Evolutionary conservation across 2,329 filamentous ascomycete genomes (phyloP), one percentile per base, ranked within the genome.

Genomic region (Alternaria brassicicola): DNA sequence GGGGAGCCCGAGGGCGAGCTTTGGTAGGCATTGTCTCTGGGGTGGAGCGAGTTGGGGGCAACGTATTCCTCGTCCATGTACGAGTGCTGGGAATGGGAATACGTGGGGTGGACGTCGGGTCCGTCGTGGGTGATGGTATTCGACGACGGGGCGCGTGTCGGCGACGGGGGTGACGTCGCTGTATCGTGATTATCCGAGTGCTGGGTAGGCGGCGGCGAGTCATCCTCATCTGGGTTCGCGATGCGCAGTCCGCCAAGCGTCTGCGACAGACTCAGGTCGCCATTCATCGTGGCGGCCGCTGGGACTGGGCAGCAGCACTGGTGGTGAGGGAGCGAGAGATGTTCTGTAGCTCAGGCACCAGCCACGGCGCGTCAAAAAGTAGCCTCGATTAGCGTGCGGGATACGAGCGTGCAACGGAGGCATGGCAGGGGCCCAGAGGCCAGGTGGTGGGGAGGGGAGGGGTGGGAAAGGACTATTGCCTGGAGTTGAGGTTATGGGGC

Each of bases 181-280:
- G 21, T 2, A 9, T 23, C 35, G 48, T 23, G 25, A 12, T n/a
- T n/a, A n/a, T n/a, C n/a, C n/a, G n/a, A n/a, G 39, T 23, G 46
- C 23, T 57, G 59, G n/a, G 69, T 66, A 58, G 69, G 69, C 61
- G 68, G 68, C 54, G 68, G 69, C 52, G 70, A 68, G 61, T 82
- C 81, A 61, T 86, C 84, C 80, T 95, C 88, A 81, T 97, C 93
- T 54, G 94, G 94, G 78, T 98, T 99, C 71, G 95, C 94, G 78
- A 99, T 98, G 78, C 94, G 92, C 79, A 99, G 84, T 72, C 94
- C 94, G 74, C 95, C 95, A 73, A 98, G 85, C 74, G 92, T 92
- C 81, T 93, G 91, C 75, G 93, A 95, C 67, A 98, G 87, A 80
- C 91, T 96, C 77, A 97, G 82, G 82, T 97, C 93, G 79, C 91